phyloP scores from a whole-genome alignment of 306 rosid species.

The Trichosanthes truncata region DNA sequence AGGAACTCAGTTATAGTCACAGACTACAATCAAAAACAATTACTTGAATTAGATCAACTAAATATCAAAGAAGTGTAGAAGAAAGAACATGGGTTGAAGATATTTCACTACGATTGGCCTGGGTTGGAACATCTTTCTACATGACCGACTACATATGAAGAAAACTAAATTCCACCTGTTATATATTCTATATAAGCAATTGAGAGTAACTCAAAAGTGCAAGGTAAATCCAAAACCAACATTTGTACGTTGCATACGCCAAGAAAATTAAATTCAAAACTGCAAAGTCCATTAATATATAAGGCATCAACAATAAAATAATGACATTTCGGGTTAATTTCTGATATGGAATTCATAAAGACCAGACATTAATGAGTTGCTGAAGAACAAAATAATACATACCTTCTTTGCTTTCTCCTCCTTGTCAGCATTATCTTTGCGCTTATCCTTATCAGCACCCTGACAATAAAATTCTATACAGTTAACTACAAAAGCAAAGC shows the following conservation, averaged over 20 bases:
- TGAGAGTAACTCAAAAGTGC: neutral
- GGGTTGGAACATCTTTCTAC: neutral
- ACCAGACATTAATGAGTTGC: neutral
- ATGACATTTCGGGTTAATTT: neutral
- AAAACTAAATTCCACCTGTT: neutral
- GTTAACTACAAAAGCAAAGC: neutral
- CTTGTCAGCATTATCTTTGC: slow-evolving; percentile 70
- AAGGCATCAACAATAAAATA: neutral
- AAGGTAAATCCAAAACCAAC: neutral
- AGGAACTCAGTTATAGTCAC: slow-evolving; percentile 84
- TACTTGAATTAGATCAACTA: neutral
- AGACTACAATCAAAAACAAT: slow-evolving; percentile 27
- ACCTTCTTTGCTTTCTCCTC: slow-evolving; percentile 95
- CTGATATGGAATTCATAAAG: neutral
- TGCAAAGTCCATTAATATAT: neutral
- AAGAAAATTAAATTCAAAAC: neutral
- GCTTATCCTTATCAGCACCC: slow-evolving; percentile 93
- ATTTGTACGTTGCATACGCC: neutral
- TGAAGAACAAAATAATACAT: neutral
- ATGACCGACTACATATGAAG: neutral
- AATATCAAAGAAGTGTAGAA: neutral
- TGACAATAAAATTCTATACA: neutral
- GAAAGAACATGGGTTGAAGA: neutral
- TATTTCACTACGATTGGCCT: neutral
- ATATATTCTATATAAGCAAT: neutral